phyloP scores from a whole-genome alignment of 1,284 basidiomycete genomes.

The Sphaerobolus stellatus region DNA sequence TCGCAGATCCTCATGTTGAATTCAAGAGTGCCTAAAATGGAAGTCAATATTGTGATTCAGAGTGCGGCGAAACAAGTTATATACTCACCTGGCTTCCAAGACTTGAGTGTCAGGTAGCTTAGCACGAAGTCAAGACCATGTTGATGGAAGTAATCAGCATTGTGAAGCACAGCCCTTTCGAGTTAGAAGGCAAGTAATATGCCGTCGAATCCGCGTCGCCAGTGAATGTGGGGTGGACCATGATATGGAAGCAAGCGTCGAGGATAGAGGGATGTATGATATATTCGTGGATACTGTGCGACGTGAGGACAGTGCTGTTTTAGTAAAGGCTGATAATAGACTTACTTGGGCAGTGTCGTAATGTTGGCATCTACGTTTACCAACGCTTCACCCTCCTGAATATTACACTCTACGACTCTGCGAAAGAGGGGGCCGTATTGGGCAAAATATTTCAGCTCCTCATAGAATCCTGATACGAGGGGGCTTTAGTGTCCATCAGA shows the following conservation, averaged over 20 bases:
- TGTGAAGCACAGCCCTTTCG: slow-evolving; percentile 19
- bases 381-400: slow-evolving; percentile 13
- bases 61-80: no score
- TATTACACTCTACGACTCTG: slow-evolving; percentile 17
- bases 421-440: slow-evolving; percentile 23
- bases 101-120: slow-evolving; percentile 13
- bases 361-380: no score
- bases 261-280: slow-evolving; percentile 42
- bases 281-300: slow-evolving; percentile 21
- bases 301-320: background rate
- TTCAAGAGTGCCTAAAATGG: no score
- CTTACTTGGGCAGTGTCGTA: no score
- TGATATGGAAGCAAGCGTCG: slow-evolving; percentile 34
- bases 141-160: slow-evolving; percentile 7
- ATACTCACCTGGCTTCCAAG: slow-evolving; percentile 17
- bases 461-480: background rate
- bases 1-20: no score
- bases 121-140: slow-evolving; percentile 3
- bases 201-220: slow-evolving; percentile 23
- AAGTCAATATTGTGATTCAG: no score
- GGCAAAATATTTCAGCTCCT: slow-evolving; percentile 15
- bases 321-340: slow-evolving; percentile 12
- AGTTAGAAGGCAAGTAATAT: slow-evolving; percentile 33
- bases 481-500: background rate
- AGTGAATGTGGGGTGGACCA: slow-evolving; percentile 29